A percentile compares a stretch with the other conserved stretches of the same genome.
Conservation (phyloP, 1,139 yeast species). For the Yamadazyma sp. region DNA sequence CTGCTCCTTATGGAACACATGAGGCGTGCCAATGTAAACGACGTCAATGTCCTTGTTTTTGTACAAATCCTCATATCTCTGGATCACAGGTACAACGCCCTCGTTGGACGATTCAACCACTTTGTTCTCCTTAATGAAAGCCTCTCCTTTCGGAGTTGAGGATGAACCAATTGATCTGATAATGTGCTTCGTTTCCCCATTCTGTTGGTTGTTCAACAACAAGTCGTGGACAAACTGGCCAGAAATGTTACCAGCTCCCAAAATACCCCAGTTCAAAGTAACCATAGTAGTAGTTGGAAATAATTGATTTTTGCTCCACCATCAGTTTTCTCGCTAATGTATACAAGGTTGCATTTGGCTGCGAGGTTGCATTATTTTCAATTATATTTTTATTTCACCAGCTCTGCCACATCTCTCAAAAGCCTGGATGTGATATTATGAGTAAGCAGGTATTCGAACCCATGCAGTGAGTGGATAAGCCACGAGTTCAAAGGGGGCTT, state of each 20-base stretch:
- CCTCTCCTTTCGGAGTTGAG: slow-evolving; percentile 24
- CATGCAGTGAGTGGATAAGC: too few species aligned
- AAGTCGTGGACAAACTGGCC: slow-evolving; percentile 40
- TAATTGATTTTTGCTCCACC: not conserved
- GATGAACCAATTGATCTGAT: slow-evolving; percentile 36
- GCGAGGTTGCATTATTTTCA: not conserved
- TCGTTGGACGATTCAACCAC: slow-evolving; percentile 7
- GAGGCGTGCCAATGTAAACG: slow-evolving; percentile 62
- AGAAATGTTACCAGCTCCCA: slow-evolving; percentile 49
- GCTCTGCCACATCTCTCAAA: too few species aligned
- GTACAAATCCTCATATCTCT: slow-evolving; percentile 36
- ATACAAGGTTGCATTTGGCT: not conserved
- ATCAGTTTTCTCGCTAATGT: too few species aligned
- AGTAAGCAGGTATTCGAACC: too few species aligned
- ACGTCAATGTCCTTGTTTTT: slow-evolving; percentile 47
- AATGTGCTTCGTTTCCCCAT: slow-evolving; percentile 23
- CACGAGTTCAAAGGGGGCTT: too few species aligned
- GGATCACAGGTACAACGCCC: slow-evolving; percentile 15
- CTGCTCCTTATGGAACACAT: slow-evolving; percentile 52
- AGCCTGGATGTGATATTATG: too few species aligned
- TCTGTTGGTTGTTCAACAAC: slow-evolving; percentile 26
- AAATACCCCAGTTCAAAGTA: slow-evolving; percentile 36
- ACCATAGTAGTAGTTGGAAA: slow-evolving; percentile 12
- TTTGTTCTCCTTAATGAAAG: slow-evolving; percentile 18
- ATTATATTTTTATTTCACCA: too few species aligned